Percentiles rank a stretch among this genome's conserved stretches.
These are phyloP conservation scores for Pichia terricola DNA, from an alignment of 1,139 yeast species.

Conservation along the genomic window DNA sequence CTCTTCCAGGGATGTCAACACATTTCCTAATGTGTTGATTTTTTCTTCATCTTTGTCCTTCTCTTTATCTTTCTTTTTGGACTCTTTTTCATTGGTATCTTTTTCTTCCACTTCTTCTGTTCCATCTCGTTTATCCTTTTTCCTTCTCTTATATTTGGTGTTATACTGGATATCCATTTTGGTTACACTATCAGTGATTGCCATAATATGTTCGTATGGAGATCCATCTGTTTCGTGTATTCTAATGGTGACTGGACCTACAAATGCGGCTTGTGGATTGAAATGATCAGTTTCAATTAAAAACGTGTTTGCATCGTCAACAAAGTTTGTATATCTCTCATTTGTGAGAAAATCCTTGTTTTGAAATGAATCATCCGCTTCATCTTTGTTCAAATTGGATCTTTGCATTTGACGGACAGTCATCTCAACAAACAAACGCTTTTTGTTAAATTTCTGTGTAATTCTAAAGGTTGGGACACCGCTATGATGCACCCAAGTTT, in stretches of 20 bases:
- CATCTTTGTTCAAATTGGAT: slow-evolving; percentile 32
- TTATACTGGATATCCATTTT: slow-evolving; percentile 91
- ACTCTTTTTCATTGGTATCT: slow-evolving; percentile 28
- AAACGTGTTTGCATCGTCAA: slow-evolving; percentile 37
- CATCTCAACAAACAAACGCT: slow-evolving; percentile 90
- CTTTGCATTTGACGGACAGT: slow-evolving; percentile 84
- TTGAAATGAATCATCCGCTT: slow-evolving; percentile 10
- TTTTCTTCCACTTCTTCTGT: slow-evolving; percentile 23
- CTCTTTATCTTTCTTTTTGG: slow-evolving; percentile 23
- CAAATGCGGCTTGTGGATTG: slow-evolving; percentile 43
- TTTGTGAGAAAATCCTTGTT: slow-evolving; percentile 4
- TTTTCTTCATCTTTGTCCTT: slow-evolving; percentile 31
- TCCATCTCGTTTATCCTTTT: slow-evolving; percentile 35
- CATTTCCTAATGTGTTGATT: slow-evolving; percentile 69
- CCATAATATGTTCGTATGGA: slow-evolving; percentile 95
- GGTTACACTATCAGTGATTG: slow-evolving; percentile 74
- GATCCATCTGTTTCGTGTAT: slow-evolving; percentile 99
- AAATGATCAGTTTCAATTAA: slow-evolving; percentile 22
- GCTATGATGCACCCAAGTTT: slow-evolving; percentile 85
- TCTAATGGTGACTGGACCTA: slow-evolving; percentile 94
- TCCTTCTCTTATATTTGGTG: slow-evolving; percentile 71
- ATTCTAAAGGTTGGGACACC: slow-evolving; percentile 87
- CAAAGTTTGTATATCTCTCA: slow-evolving; percentile 25
- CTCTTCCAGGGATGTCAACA: slow-evolving; percentile 52
- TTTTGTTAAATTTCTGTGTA: slow-evolving; percentile 86